Percentiles rank a stretch among this genome's conserved stretches.
Evolutionary conservation across 2,329 filamentous ascomycete species (phyloP).

Genomic region (Elsinoe arachidis): DNA sequence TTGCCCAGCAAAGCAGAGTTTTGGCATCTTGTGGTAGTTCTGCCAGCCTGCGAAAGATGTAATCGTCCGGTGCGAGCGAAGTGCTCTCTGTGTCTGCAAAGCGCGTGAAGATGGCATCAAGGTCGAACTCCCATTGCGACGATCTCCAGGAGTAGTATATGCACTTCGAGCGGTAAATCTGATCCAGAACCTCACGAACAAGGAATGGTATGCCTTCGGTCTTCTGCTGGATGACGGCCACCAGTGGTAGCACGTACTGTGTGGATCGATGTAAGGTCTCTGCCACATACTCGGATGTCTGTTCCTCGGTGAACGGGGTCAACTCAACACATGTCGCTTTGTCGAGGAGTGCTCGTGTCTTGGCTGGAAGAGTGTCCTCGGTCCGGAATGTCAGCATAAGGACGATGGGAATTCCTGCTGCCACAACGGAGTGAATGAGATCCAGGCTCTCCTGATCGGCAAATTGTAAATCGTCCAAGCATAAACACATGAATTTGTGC

Average conservation of each 20-base stretch:
- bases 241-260: conserved; percentile 66
- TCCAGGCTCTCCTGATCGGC: conserved; percentile 83
- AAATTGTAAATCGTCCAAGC: conserved; percentile 82
- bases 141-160: conserved; percentile 86
- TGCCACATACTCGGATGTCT: conserved; percentile 75
- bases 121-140: conserved; percentile 72
- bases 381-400: conserved; percentile 60
- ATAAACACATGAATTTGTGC: conserved; percentile 81
- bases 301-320: conserved; percentile 63
- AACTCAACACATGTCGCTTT: conserved; percentile 59
- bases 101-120: conserved; percentile 77
- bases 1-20: conserved; percentile 76
- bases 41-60: conserved; percentile 67
- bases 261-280: conserved; percentile 65
- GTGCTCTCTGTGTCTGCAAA: conserved; percentile 73
- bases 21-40: conserved; percentile 68
- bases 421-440: conserved; percentile 71
- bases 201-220: conserved; percentile 85
- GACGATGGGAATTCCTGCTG: conserved; percentile 69
- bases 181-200: conserved; percentile 80
- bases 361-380: conserved; percentile 31
- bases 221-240: conserved; percentile 80
- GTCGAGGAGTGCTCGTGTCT: conserved; percentile 34
- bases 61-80: conserved; percentile 71
- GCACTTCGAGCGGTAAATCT: conserved; percentile 76